Conservation (phyloP, 352 stramenopile genomes). For the Globisporangium middletonii region DNA sequence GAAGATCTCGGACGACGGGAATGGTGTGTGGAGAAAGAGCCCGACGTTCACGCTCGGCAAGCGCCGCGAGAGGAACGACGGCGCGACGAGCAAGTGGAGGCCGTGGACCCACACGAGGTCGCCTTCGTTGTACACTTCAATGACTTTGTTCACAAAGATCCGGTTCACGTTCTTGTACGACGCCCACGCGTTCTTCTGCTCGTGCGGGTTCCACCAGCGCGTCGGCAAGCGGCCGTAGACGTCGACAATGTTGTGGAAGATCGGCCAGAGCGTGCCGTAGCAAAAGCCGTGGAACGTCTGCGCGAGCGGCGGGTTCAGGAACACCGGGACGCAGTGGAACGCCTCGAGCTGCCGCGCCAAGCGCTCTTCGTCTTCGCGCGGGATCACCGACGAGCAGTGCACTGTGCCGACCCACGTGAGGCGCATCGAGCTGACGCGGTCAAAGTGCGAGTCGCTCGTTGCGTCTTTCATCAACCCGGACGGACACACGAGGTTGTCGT, state of each 20-base stretch:
- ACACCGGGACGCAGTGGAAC: slow-evolving; percentile 98
- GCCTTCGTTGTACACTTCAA: slow-evolving; percentile 88
- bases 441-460: slow-evolving; percentile 49
- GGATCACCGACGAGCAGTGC: slow-evolving; percentile 68
- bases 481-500: slow-evolving; percentile 84
- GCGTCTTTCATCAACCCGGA: slow-evolving; percentile 73
- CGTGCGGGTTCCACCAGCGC: slow-evolving; percentile 77
- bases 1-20: slow-evolving; percentile 99
- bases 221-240: slow-evolving; percentile 88
- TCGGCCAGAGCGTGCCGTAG: slow-evolving; percentile 96
- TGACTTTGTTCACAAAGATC: slow-evolving; percentile 94
- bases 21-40: slow-evolving; percentile 99
- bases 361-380: slow-evolving; percentile 78
- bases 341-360: slow-evolving; percentile 67
- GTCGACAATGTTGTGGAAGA: slow-evolving; percentile 99
- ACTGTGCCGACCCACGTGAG: slow-evolving; percentile 85
- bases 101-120: slow-evolving; percentile 97
- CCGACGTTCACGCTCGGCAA: slow-evolving; percentile 94
- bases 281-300: slow-evolving; percentile 93
- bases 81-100: slow-evolving; percentile 97
- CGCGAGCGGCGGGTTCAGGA: slow-evolving; percentile 82
- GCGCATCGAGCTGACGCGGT: slow-evolving; percentile 71
- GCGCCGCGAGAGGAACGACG: slow-evolving; percentile 93
- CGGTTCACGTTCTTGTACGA: slow-evolving; percentile 97
- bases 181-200: slow-evolving; percentile 87